Conservation (phyloP, 2,329 filamentous ascomycete species). For the Fusarium euwallaceae region DNA sequence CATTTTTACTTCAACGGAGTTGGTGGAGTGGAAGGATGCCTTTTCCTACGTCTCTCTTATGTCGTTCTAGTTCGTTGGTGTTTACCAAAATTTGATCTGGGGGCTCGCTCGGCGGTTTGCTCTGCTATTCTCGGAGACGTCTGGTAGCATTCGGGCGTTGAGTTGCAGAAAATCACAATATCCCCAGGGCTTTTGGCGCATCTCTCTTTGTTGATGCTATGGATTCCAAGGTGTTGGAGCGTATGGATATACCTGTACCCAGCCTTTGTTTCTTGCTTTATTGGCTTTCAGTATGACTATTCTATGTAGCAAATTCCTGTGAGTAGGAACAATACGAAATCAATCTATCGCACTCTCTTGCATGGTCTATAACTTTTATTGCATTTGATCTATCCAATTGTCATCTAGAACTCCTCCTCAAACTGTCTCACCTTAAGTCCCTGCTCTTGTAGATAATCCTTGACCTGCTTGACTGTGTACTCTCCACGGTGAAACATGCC, state of each 20-base stretch:
- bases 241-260: constrained; percentile 23
- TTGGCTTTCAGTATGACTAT: constrained; percentile 20
- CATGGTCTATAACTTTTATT: constrained; percentile 15
- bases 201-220: constrained; percentile 17
- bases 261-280: neutral
- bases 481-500: constrained; percentile 98
- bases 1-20: constrained; percentile 35
- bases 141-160: constrained; percentile 37
- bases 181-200: constrained; percentile 29
- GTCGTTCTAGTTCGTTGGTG: constrained; percentile 32
- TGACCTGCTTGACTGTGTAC: constrained; percentile 95
- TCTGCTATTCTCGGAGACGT: constrained; percentile 28
- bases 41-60: constrained; percentile 38
- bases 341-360: constrained; percentile 5
- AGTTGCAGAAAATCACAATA: constrained; percentile 33
- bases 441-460: constrained; percentile 79
- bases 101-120: constrained; percentile 23
- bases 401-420: constrained; percentile 65
- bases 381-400: constrained; percentile 19
- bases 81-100: constrained; percentile 31
- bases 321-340: constrained; percentile 32
- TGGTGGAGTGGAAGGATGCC: constrained; percentile 28
- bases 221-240: constrained; percentile 34
- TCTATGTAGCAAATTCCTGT: constrained; percentile 13
- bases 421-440: constrained; percentile 85